Evolutionary conservation across 2,329 filamentous ascomycete species (phyloP).

Genomic region (Paradendryphiella salina): DNA sequence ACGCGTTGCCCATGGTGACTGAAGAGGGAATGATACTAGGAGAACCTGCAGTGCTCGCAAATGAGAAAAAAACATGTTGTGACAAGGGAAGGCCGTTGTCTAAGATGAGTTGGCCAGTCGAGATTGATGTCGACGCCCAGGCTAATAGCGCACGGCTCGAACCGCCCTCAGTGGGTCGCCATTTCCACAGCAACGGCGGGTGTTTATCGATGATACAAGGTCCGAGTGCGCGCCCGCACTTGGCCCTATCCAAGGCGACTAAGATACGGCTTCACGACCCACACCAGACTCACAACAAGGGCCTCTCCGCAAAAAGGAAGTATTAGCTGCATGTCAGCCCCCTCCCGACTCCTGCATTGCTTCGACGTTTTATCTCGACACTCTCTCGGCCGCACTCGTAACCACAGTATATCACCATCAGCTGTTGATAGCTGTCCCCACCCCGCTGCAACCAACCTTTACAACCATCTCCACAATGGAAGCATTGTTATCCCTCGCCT

Average conservation of each 20-base stretch:
- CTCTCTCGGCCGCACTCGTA: conserved; percentile 10
- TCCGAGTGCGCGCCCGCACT: conserved; percentile 7
- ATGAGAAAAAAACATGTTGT: background rate
- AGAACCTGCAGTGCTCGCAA: background rate
- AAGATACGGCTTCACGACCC: conserved; percentile 28
- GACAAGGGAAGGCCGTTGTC: conserved; percentile 14
- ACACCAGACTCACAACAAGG: conserved; percentile 29
- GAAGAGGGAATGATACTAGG: background rate
- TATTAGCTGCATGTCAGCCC: conserved; percentile 36
- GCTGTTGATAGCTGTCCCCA: conserved; percentile 10
- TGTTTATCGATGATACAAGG: conserved; percentile 26
- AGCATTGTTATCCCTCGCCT: conserved; percentile 85
- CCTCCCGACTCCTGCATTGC: conserved; percentile 24
- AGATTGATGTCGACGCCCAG: conserved; percentile 9
- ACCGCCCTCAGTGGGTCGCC: conserved; percentile 11
- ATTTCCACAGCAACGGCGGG: conserved; percentile 22
- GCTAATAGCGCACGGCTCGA: conserved; percentile 19
- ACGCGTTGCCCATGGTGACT: conserved; percentile 11
- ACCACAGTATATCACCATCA: conserved; percentile 8
- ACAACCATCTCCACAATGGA: conserved; percentile 66
- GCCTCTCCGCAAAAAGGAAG: conserved; percentile 33
- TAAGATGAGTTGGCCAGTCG: conserved; percentile 10
- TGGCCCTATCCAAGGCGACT: conserved; percentile 8
- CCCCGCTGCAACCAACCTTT: conserved; percentile 5
- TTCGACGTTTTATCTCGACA: conserved; percentile 13